phyloP scores from a whole-genome alignment of 352 stramenopile genomes.

The Globisporangium emineosum region DNA sequence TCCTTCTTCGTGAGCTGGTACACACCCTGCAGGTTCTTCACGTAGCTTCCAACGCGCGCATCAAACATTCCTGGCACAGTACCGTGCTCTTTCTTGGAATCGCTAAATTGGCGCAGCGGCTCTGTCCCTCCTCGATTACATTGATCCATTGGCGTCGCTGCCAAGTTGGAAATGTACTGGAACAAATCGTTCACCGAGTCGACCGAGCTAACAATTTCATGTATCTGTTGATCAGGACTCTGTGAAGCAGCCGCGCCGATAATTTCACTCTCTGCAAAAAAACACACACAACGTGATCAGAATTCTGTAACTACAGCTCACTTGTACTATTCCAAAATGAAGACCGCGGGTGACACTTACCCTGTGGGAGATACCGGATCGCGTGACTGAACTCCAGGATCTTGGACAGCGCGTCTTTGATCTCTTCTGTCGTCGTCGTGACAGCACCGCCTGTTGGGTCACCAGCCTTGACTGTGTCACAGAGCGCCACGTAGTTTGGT shows the following conservation, averaged over 20 bases:
- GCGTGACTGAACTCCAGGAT: constrained; percentile 66
- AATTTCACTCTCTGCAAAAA: constrained; percentile 49
- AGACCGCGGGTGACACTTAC: constrained; percentile 13
- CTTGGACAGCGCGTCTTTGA: constrained; percentile 61
- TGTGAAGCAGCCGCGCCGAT: constrained; percentile 18
- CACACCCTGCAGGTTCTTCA: constrained; percentile 66
- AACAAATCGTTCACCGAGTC: constrained; percentile 81
- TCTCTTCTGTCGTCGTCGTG: constrained; percentile 36
- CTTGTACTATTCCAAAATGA: too few relatives aligned
- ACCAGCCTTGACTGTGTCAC: constrained; percentile 50
- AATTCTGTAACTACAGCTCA: too few relatives aligned
- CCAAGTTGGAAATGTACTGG: constrained; percentile 71
- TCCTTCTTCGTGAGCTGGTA: constrained; percentile 83
- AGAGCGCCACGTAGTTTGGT: constrained; percentile 53
- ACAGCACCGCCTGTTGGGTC: constrained; percentile 32
- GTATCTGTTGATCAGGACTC: constrained; percentile 57
- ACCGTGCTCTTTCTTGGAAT: constrained; percentile 13
- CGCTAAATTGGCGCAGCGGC: constrained; percentile 19
- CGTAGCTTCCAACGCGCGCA: constrained; percentile 60
- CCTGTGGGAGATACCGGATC: constrained; percentile 57
- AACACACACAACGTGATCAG: too few relatives aligned
- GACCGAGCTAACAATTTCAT: constrained; percentile 70
- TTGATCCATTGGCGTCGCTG: constrained; percentile 25
- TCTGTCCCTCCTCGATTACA: neutral
- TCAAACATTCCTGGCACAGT: constrained; percentile 50